Base-by-base conservation (phyloP, 2,329 filamentous ascomycete genomes). In the Alternaria panax region DNA sequence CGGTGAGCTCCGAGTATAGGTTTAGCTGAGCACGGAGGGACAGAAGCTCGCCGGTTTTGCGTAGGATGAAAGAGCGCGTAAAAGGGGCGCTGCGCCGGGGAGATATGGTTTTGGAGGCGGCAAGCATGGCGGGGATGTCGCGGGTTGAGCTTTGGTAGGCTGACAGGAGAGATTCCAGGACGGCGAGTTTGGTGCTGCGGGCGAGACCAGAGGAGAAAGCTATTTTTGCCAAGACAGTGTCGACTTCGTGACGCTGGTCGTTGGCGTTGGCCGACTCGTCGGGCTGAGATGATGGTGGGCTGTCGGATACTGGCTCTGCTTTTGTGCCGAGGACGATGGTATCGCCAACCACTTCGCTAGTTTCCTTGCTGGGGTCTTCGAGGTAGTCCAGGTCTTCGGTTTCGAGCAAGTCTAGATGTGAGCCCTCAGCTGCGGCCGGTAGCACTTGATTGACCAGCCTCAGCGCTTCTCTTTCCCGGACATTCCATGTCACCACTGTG, bases 161-260 rank as follows among this genome's bases (percentile, higher is more conserved):
- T 40, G 87, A 88, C 16, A 98, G 84, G 36, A 92, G 86, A 51
- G 88, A 90, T 79, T 99, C 95, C 22, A 99, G 86, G 3, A 97
- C 92, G 36, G 93, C 94, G 12, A 99, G 86, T 78, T 98, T 98
- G 6, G 95, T 97, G 71, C 91, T 95, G 54, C 95, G 87, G 5
- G 95, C 94, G 9, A 99, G 86, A 2, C 94, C 94, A 0, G 93
- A 97, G 0, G 94, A 97, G 78, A 98, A 98, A 42, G 95, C 95
- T 63, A 98, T 94, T 76, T 98, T 97, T 68, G 93, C 93, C 14
- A 97, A 85, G 2, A 94, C 91, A 0, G 84, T 86, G 67, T 88
- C 85, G 30, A 86, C 79, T 55, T 79, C 76, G 43, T 71, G 68
- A 32, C 67, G 69, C 52, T 70, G 56, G 69, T 78, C 65, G 78